Conservation (phyloP, 257 asterid genomes). For the Lavandula angustifolia region DNA sequence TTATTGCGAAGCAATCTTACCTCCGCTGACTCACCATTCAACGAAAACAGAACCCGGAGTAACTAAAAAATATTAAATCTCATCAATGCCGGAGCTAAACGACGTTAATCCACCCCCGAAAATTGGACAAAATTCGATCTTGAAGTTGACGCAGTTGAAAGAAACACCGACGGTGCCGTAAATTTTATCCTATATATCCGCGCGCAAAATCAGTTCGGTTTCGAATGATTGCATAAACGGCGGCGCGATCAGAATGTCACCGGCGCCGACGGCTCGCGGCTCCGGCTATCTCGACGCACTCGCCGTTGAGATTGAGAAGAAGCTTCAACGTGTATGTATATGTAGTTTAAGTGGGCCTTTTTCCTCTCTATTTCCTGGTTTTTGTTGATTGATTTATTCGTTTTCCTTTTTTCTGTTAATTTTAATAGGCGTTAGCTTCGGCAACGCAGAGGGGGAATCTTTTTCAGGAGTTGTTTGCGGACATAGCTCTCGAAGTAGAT, state of each 20-base stretch:
- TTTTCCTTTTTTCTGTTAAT: too few species aligned
- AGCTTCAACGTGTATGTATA: slow-evolving; percentile 76
- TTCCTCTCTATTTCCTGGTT: not conserved
- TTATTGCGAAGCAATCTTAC: not conserved
- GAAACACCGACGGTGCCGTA: slow-evolving; percentile 28
- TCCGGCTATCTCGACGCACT: slow-evolving; percentile 83
- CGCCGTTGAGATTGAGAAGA: slow-evolving; percentile 82
- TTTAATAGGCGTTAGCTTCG: slow-evolving; percentile 73
- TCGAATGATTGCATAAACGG: slow-evolving; percentile 42
- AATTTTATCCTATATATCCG: slow-evolving; percentile 19
- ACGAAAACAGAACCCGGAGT: not conserved
- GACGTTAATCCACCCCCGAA: slow-evolving; percentile 18
- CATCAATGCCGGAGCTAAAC: too few species aligned
- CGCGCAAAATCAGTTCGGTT: not conserved
- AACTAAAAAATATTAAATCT: too few species aligned
- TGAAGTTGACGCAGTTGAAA: slow-evolving; percentile 21
- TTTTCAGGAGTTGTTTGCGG: slow-evolving; percentile 88
- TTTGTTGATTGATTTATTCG: slow-evolving; percentile 20
- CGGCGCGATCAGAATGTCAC: slow-evolving; percentile 52
- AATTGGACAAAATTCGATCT: slow-evolving; percentile 3
- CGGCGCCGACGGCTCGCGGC: slow-evolving; percentile 61
- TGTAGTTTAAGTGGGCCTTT: not conserved
- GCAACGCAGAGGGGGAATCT: slow-evolving; percentile 78
- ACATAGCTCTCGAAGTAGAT: slow-evolving; percentile 92
- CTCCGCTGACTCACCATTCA: slow-evolving; percentile 14